Conservation (phyloP, 352 stramenopile genomes). For the Saprolegnia parasitica region DNA sequence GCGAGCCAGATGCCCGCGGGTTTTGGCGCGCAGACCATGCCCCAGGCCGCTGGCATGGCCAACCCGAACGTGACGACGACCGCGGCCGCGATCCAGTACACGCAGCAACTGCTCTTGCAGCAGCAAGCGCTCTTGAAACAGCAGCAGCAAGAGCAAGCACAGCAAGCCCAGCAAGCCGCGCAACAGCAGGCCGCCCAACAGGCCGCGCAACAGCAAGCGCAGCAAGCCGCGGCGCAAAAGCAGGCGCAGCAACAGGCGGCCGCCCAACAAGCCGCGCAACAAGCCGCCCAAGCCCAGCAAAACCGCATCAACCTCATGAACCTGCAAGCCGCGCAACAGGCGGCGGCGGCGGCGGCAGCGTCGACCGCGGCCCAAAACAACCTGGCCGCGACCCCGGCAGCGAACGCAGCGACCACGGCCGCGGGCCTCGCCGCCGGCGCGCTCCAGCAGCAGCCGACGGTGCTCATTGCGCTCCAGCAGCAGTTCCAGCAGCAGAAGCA, state of each 20-base stretch:
- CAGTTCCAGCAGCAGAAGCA: conserved; percentile 78
- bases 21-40: conserved; percentile 19
- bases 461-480: conserved; percentile 47
- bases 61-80: conserved; percentile 34
- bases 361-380: conserved; percentile 29
- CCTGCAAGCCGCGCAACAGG: conserved; percentile 20
- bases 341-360: conserved; percentile 12
- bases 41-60: conserved; percentile 25
- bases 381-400: conserved; percentile 9
- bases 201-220: conserved; percentile 31
- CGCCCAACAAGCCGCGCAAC: conserved; percentile 27
- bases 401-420: conserved; percentile 13
- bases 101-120: conserved; percentile 36
- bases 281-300: conserved; percentile 29
- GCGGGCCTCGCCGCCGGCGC: conserved; percentile 19
- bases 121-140: conserved; percentile 47
- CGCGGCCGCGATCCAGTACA: conserved; percentile 31
- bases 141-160: conserved; percentile 44
- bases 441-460: conserved; percentile 12
- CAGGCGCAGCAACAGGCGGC: conserved; percentile 13
- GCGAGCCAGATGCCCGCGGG: conserved; percentile 11
- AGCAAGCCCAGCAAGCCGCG: conserved; percentile 33
- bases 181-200: conserved; percentile 33
- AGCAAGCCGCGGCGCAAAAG: conserved; percentile 32
- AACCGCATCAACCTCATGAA: conserved; percentile 22